A percentile compares a stretch with the other conserved stretches of the same genome.
Conservation (phyloP, 495 filamentous ascomycete genomes). For the Aspergillus kassunensis region DNA sequence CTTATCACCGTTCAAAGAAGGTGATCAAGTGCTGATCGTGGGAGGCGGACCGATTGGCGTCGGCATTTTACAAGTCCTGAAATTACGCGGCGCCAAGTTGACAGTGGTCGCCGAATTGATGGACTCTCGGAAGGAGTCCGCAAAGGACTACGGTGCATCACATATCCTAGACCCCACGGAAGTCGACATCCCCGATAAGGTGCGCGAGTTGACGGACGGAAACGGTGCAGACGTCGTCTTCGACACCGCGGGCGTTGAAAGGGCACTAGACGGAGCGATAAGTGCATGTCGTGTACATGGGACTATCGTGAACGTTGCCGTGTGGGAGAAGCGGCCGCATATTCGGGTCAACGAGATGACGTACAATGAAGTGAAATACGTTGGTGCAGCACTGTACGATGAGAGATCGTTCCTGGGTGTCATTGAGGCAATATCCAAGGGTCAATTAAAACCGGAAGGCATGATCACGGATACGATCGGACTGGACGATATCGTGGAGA, state of each 20-base stretch:
- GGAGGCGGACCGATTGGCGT: conserved; percentile 63
- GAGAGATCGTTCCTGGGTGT: conserved; percentile 52
- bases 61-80: conserved; percentile 55
- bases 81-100: conserved; percentile 41
- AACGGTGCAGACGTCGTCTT: conserved; percentile 53
- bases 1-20: conserved; percentile 44
- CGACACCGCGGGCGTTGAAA: conserved; percentile 55
- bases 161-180: conserved; percentile 52
- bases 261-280: conserved; percentile 47
- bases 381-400: conserved; percentile 51
- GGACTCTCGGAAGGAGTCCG: conserved; percentile 44
- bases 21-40: conserved; percentile 50
- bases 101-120: conserved; percentile 57
- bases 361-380: conserved; percentile 44
- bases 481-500: conserved; percentile 52
- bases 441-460: conserved; percentile 46
- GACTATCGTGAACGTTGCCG: conserved; percentile 58
- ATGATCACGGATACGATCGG: conserved; percentile 56
- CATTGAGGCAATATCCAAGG: conserved; percentile 47
- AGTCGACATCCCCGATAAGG: conserved; percentile 45
- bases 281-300: conserved; percentile 47
- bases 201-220: conserved; percentile 43
- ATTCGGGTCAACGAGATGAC: conserved; percentile 47
- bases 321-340: conserved; percentile 53
- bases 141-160: conserved; percentile 50